These are phyloP conservation scores for Juncus effusus DNA, from an alignment of 176 grass and related monocot genomes.

Conservation along the genomic window DNA sequence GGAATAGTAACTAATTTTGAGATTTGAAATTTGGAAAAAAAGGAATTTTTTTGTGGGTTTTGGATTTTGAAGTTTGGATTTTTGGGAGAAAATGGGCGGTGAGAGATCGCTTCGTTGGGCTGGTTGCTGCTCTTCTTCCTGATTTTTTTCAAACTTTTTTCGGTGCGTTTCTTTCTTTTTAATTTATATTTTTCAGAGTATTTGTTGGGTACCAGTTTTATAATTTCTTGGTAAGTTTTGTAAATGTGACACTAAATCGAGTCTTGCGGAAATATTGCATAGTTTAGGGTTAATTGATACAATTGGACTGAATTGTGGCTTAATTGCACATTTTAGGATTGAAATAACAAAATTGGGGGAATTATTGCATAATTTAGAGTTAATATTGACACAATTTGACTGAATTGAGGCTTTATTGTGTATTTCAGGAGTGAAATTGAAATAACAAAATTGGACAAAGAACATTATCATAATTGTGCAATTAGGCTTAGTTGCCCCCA, in stretches of 20 bases:
- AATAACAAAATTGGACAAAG: too few relatives aligned
- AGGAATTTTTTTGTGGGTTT: too few relatives aligned
- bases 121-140: slow-evolving; percentile 1
- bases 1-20: slow-evolving; percentile 46
- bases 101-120: background rate
- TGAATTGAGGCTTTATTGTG: background rate
- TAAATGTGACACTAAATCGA: background rate
- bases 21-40: background rate
- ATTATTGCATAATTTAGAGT: background rate
- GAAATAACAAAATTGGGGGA: background rate
- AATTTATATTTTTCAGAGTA: background rate
- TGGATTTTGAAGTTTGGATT: background rate
- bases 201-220: background rate
- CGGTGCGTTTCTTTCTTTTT: slow-evolving; percentile 7
- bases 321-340: background rate
- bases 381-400: background rate
- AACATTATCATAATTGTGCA: too few relatives aligned
- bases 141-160: background rate
- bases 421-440: too few relatives aligned
- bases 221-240: background rate
- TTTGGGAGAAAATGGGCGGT: background rate
- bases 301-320: background rate
- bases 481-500: too few relatives aligned
- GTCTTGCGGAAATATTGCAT: background rate
- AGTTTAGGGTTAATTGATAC: background rate